Percentiles rank a stretch among this genome's conserved stretches.
Conservation (phyloP, 306 rosid genomes). For the Dryas octopetala region DNA sequence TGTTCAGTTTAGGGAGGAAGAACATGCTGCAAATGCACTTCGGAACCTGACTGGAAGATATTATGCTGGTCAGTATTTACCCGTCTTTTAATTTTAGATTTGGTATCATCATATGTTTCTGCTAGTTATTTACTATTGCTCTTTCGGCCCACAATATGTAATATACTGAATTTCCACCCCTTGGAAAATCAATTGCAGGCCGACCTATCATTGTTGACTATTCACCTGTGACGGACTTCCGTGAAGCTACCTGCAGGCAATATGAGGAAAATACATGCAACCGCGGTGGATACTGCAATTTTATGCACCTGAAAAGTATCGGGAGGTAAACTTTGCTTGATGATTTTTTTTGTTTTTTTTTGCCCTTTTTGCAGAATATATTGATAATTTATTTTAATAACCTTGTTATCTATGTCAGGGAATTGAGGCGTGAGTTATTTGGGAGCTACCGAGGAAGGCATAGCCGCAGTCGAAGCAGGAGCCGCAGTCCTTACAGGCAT, state of each 20-base stretch:
- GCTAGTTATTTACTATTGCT: background rate
- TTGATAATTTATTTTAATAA: background rate
- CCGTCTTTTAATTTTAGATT: background rate
- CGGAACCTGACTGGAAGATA: slow-evolving; percentile 58
- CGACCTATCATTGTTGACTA: slow-evolving; percentile 78
- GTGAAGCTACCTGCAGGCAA: slow-evolving; percentile 79
- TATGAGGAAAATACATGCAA: slow-evolving; percentile 74
- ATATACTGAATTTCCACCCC: background rate
- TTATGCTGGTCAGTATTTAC: slow-evolving; percentile 52
- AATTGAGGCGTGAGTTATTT: slow-evolving; percentile 65
- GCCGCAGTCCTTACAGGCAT: slow-evolving; percentile 75
- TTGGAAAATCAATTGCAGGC: slow-evolving; percentile 32
- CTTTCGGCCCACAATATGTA: background rate
- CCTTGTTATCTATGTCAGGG: slow-evolving; percentile 32
- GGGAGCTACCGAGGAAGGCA: slow-evolving; percentile 40
- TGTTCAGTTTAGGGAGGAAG: slow-evolving; percentile 72
- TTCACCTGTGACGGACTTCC: slow-evolving; percentile 69
- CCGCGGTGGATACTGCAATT: slow-evolving; percentile 73
- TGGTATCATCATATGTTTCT: background rate
- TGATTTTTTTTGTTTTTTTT: background rate
- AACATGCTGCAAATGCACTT: slow-evolving; percentile 59
- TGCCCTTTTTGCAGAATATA: background rate
- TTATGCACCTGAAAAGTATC: slow-evolving; percentile 75
- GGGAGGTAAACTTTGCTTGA: slow-evolving; percentile 38
- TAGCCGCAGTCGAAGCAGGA: slow-evolving; percentile 58